phyloP scores from a whole-genome alignment of 306 rosid genomes.

The Rubus idaeus region DNA sequence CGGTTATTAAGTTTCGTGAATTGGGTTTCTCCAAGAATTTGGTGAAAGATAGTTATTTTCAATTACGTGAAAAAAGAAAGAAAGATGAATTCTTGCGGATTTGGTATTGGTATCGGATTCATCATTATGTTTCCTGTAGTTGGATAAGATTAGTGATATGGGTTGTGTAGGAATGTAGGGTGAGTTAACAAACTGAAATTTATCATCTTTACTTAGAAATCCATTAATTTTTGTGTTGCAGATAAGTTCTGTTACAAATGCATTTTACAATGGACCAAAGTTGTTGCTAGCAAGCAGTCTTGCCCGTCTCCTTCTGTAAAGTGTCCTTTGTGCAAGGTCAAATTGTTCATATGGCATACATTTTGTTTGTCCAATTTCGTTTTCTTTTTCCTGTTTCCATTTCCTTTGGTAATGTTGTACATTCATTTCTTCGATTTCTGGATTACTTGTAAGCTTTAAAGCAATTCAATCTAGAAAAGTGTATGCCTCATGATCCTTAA shows the following conservation, averaged over 20 bases:
- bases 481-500: neutral
- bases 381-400: neutral
- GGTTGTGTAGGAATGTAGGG: neutral
- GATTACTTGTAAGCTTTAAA: neutral
- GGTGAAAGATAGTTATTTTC: neutral
- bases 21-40: conserved; percentile 5
- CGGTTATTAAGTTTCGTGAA: neutral
- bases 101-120: neutral
- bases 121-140: neutral
- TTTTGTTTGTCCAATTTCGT: neutral
- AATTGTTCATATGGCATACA: conserved; percentile 11
- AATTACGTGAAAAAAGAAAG: too few relatives aligned
- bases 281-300: conserved; percentile 53
- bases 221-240: conserved; percentile 38
- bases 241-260: conserved; percentile 86
- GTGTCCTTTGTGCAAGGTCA: conserved; percentile 96
- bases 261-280: conserved; percentile 85
- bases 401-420: neutral
- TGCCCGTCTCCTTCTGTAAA: conserved; percentile 50
- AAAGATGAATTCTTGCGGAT: neutral
- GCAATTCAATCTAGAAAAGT: too few relatives aligned
- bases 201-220: neutral
- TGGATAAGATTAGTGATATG: neutral
- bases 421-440: neutral
- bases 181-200: neutral